Conservation (phyloP, 345 rosid species). For the Cardamine chenopodiifolia region DNA sequence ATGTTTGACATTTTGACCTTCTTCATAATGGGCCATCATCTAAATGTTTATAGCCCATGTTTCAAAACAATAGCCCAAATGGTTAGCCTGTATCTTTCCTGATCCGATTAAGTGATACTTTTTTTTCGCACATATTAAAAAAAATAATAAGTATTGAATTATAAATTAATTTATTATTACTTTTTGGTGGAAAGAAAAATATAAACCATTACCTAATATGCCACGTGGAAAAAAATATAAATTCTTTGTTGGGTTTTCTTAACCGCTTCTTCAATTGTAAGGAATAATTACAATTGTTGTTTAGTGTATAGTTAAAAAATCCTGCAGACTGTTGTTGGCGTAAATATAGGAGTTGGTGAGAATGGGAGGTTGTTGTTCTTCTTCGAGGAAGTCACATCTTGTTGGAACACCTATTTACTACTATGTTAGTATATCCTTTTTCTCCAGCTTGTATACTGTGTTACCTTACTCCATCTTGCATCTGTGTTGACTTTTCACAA, state of each 20-base stretch:
- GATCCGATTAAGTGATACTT: too few species aligned
- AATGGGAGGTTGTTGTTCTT: constrained; percentile 96
- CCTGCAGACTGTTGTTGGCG: background rate
- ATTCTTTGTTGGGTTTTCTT: too few species aligned
- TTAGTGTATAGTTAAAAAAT: constrained; percentile 3
- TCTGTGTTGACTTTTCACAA: constrained; percentile 2
- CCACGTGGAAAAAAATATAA: too few species aligned
- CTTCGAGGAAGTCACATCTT: constrained; percentile 74
- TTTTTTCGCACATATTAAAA: too few species aligned
- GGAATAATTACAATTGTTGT: too few species aligned
- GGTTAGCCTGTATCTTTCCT: background rate
- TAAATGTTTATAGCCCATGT: constrained; percentile 2
- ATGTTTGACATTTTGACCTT: constrained; percentile 3
- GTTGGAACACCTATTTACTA: constrained; percentile 80
- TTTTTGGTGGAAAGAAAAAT: too few species aligned
- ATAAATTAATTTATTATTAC: too few species aligned
- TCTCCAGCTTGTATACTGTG: background rate
- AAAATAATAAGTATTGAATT: too few species aligned
- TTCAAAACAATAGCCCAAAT: constrained; percentile 11
- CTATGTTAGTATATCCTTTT: constrained; percentile 57
- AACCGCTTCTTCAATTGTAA: background rate
- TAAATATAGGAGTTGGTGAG: constrained; percentile 6
- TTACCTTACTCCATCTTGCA: background rate
- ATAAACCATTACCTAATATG: too few species aligned
- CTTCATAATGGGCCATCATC: constrained; percentile 12